Evolutionary conservation across 2,329 filamentous ascomycete genomes (phyloP), one percentile per base, ranked within the genome.

Genomic region (Spiromastix sp.): DNA sequence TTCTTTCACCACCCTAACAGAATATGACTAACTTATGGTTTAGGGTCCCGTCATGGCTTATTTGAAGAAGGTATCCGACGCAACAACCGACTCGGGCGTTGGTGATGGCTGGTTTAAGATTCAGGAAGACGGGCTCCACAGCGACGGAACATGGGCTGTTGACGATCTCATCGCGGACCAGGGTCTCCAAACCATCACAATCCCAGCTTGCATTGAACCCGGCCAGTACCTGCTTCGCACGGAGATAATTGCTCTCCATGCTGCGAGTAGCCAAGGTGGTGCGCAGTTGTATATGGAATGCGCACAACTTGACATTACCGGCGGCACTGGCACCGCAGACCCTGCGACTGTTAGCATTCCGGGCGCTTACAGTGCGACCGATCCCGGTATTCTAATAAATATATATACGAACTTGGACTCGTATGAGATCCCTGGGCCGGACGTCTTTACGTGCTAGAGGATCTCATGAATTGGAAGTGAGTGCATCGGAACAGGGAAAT

Each of bases 31-130:
- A 21, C 26, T 22, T 13, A 16, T 29, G 6, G n/a, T 15, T 15
- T 12, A 36, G 40, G 71, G 71, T 1, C 71, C 70, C 13, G 66
- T 68, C 3, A 57, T 72, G 48, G 68, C 69, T 0, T 74, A 74
- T 45, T 58, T 74, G 21, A 72, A 71, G 48, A 72, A 72, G 48
- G 68, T 74, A 16, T 55, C 60, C 46, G 57, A 66, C 45, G 69
- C 70, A 1, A 44, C 16, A 3, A 36, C 16, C 7, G 34, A 36
- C 26, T 6, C 19, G 8, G 28, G 34, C 11, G 29, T 31, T 13
- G 38, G 38, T 24, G 58, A 24, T 5, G 43, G 48, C 33, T 45
- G 58, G 59, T 63, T 62, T 50, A 61, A 63, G 44, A 55, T 62
- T 27, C 57, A 56, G 30, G 52, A 61, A 37, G 56, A 61, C 34